Evolutionary conservation across 176 grass and related monocot genomes (phyloP).

Genomic region (Triticum monococcum): DNA sequence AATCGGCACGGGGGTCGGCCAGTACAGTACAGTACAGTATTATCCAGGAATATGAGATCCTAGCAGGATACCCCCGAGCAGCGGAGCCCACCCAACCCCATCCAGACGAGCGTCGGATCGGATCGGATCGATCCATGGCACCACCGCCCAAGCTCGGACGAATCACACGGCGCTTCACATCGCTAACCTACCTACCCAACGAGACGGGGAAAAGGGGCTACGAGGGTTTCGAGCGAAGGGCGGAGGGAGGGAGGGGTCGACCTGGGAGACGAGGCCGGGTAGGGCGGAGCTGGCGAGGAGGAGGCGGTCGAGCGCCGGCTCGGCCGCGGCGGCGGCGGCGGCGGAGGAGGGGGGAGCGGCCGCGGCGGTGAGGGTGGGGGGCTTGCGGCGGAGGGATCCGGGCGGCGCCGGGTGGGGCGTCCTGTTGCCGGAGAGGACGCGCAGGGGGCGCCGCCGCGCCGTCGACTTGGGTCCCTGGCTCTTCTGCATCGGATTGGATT

Average conservation of each 20-base stretch:
- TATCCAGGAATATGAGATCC: neutral
- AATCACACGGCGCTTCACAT: neutral
- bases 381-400: conserved; percentile 30
- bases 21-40: neutral
- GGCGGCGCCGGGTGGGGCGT: conserved; percentile 10
- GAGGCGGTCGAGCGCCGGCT: conserved; percentile 52
- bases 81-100: neutral
- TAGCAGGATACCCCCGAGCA: neutral
- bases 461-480: conserved; percentile 42
- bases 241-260: neutral
- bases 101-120: neutral
- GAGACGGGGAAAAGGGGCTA: neutral
- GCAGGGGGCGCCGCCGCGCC: conserved; percentile 56
- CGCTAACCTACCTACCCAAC: neutral
- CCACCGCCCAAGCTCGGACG: neutral
- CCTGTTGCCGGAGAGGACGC: conserved; percentile 46
- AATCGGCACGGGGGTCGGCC: neutral
- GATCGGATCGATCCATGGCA: neutral
- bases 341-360: neutral
- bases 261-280: conserved; percentile 48
- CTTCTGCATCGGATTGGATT: conserved; percentile 43
- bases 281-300: conserved; percentile 48
- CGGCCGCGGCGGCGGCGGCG: neutral
- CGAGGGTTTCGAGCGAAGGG: neutral
- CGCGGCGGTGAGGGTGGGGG: neutral